These are phyloP conservation scores for Aspergillus sp. DNA, from an alignment of 2,329 filamentous ascomycete species.

Conservation along the genomic window DNA sequence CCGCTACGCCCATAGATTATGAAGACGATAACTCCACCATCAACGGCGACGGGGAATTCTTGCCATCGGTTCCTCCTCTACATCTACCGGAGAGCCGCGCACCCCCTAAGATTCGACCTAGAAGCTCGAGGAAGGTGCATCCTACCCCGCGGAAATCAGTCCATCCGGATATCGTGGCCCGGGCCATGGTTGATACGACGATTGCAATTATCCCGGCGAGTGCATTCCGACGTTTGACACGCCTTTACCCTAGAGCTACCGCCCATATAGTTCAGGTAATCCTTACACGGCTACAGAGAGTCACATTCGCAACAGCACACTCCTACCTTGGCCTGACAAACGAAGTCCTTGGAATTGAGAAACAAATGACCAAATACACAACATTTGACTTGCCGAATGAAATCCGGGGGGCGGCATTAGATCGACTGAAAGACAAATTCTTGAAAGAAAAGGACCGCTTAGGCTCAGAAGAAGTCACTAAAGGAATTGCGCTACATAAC, in stretches of 20 bases:
- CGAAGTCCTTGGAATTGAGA: constrained; percentile 89
- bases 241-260: constrained; percentile 92
- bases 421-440: constrained; percentile 91
- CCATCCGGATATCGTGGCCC: constrained; percentile 95
- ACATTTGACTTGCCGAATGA: constrained; percentile 89
- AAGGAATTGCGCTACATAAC: constrained; percentile 95
- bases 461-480: constrained; percentile 75
- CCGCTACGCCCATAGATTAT: constrained; percentile 20
- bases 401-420: constrained; percentile 77
- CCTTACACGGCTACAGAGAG: constrained; percentile 86
- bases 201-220: constrained; percentile 98
- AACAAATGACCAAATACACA: constrained; percentile 90
- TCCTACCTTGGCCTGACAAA: constrained; percentile 89
- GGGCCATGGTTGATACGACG: constrained; percentile 92
- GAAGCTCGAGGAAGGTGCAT: constrained; percentile 20
- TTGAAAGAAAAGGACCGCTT: constrained; percentile 78
- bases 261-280: constrained; percentile 98
- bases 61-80: constrained; percentile 71
- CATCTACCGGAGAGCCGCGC: constrained; percentile 59
- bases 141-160: constrained; percentile 64
- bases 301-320: constrained; percentile 92
- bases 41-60: constrained; percentile 30
- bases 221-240: constrained; percentile 87
- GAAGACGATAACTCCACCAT: constrained; percentile 19
- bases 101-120: constrained; percentile 26